A percentile compares a stretch with the other conserved stretches of the same genome.
These are phyloP conservation scores for Erigeron philadelphicus DNA, from an alignment of 140 eudicot species.

Conservation along the genomic window DNA sequence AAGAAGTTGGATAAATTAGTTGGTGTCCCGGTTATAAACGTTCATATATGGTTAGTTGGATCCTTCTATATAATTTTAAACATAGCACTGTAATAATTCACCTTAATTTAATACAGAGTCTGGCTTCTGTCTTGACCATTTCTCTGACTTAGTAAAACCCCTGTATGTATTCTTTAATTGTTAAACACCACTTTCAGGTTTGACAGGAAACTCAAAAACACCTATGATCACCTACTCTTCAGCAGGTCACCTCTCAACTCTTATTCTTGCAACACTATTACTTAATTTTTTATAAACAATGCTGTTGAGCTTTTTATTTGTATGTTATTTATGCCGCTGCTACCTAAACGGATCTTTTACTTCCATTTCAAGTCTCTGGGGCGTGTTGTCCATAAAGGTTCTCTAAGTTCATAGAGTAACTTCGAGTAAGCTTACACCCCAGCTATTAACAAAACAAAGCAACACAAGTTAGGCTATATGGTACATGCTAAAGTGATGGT, in stretches of 20 bases:
- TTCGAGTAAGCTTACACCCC: neutral
- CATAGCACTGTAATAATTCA: neutral
- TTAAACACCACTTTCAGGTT: conserved; percentile 63
- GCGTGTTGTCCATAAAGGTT: neutral
- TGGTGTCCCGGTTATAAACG: conserved; percentile 98
- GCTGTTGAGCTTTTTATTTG: conserved; percentile 16
- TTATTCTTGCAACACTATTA: conserved; percentile 13
- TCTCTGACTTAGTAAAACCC: neutral
- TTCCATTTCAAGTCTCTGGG: neutral
- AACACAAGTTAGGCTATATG: neutral
- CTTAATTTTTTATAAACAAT: conserved; percentile 7
- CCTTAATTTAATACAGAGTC: neutral
- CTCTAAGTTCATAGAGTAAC: neutral
- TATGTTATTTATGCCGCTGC: conserved; percentile 5
- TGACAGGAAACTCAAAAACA: conserved; percentile 85
- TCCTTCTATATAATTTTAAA: conserved; percentile 4
- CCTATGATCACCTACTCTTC: conserved; percentile 83
- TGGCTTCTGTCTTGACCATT: conserved; percentile 7
- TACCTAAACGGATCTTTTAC: neutral
- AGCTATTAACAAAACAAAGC: neutral
- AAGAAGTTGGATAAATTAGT: conserved; percentile 83
- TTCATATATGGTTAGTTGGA: conserved; percentile 85
- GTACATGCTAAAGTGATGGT: neutral
- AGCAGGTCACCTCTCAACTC: conserved; percentile 47
- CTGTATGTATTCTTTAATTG: neutral